phyloP scores from a whole-genome alignment of 1,139 yeast genomes.

The Zygosaccharomyces pseudobailii region DNA sequence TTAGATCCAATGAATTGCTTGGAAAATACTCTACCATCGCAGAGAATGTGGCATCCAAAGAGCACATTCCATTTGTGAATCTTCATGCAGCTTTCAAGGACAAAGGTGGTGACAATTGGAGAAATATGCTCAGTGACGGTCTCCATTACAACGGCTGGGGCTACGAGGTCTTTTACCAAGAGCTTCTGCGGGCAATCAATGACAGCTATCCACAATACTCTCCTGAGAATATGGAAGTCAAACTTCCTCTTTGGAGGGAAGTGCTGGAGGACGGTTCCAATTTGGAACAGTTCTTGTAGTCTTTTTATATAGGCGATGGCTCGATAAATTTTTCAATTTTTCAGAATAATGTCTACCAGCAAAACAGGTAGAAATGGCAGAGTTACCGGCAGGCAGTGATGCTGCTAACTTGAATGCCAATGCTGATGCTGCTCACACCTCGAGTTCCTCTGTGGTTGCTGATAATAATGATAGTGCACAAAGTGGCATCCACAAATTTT shows the following conservation, averaged over 20 bases:
- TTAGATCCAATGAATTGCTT: slow-evolving; percentile 41
- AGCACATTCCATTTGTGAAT: slow-evolving; percentile 49
- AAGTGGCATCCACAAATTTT: slow-evolving; percentile 26
- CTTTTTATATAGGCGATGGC: background rate
- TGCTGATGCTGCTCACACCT: too few relatives aligned
- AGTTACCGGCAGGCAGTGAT: background rate
- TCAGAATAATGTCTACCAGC: background rate
- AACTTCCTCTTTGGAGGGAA: slow-evolving; percentile 41
- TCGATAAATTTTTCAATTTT: background rate
- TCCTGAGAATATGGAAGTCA: slow-evolving; percentile 37
- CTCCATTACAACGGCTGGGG: slow-evolving; percentile 63
- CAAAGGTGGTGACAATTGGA: slow-evolving; percentile 26
- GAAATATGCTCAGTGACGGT: slow-evolving; percentile 49
- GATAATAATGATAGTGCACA: background rate
- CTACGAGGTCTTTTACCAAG: slow-evolving; percentile 48
- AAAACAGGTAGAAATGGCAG: background rate
- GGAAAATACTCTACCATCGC: slow-evolving; percentile 49
- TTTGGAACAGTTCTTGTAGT: slow-evolving; percentile 6
- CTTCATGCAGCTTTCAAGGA: slow-evolving; percentile 44
- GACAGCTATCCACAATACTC: slow-evolving; percentile 44
- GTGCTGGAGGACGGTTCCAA: slow-evolving; percentile 26
- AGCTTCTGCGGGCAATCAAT: slow-evolving; percentile 39
- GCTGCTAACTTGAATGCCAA: too few relatives aligned
- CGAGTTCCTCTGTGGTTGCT: background rate
- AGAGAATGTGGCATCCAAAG: slow-evolving; percentile 41